Evolutionary conservation across 2,329 filamentous ascomycete species (phyloP), one percentile per base, ranked within the genome.

Genomic region (Botrytis deweyae): DNA sequence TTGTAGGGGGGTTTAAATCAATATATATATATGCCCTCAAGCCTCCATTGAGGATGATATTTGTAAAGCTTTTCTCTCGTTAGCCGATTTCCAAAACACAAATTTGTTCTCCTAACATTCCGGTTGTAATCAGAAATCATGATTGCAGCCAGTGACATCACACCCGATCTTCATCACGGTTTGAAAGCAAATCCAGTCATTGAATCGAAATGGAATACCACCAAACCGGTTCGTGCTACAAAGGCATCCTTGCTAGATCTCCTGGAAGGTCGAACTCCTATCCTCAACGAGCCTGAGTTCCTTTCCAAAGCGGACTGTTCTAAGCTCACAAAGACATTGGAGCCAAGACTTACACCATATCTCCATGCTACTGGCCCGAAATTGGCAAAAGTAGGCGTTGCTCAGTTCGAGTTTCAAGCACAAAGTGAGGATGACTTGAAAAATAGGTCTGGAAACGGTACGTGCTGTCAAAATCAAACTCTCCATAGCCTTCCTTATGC

Each of bases 351-450:
- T 25, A 71, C 52, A 8, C 58, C 69, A 4, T 71, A 71, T 71
- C 29, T 71, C 4, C 69, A 71, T 71, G 69, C 69, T 20, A 71
- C 40, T 40, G 69, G 69, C 8, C 69, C 69, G 16, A 29, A 61
- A 25, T 29, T 71, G n/a, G 42, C 29, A 6, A 71, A 71, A 71
- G 69, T 71, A 10, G 69, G 69, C 14, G n/a, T 71, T 52, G 69
- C 69, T 20, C 69, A 71, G 18, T 71, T 71, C 38, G 69, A 71
- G 18, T 71, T 63, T 22, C 69, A 71, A 64, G 69, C 69, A 14
- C 69, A 71, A 25, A 63, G 55, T 33, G 58, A 46, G 10, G 69
- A 71, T 46, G 69, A 71, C 22, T 25, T 71, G 29, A 71, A 71
- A 29, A 71, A 71, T 29, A 62, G 69, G 18, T 63, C 69, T 20